Evolutionary conservation across 441 rosid species (phyloP), one percentile per base, ranked within the genome.

Genomic region (Macaranga tanarius): DNA sequence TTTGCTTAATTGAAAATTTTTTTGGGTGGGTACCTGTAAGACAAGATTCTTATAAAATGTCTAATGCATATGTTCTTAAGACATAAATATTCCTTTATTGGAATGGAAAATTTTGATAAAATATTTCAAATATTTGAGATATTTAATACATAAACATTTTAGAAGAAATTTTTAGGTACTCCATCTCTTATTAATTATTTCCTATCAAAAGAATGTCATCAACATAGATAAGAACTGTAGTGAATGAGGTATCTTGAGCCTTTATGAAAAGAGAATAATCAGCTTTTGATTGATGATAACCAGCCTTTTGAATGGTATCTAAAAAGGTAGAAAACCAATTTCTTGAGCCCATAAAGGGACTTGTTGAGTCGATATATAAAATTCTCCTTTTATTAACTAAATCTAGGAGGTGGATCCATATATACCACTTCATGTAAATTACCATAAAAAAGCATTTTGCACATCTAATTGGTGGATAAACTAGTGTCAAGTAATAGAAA

Each of bases 31-130:
- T 16, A 2, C 59, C 52, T 63, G 48, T 42, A 11, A 6, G 67
- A 13, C 59, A 2, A 16, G 7, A 13, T 16, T 63, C 67, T 40
- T 63, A 26, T 25, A 63, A 40, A 42, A 63, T 63, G 6, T 20
- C 34, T 59, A 25, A 11, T 2, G 63, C 63, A 59, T 59, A 25
- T 59, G 7, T 59, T 9, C 40, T 59, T 63, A 28, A 2, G 47
- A 40, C 67, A 63, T 63, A n/a, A 63, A 63, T 40, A 63, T 63
- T n/a, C 67, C 67, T 13, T 34, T 42, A 8, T 63, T 42, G 9
- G 67, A 63, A 42, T 42, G 23, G 9, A 16, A 63, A 63, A 42
- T 40, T 42, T 63, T 51, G 9, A 63, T 63, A 42, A 42, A 42
- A 42, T 40, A 63, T 38, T 20, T 19, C n/a, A 63, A 44, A 8